Percentiles rank a stretch among this genome's conserved stretches.
Conservation (phyloP, 1,284 basidiomycete species). For the Porogramme epimiltina region DNA sequence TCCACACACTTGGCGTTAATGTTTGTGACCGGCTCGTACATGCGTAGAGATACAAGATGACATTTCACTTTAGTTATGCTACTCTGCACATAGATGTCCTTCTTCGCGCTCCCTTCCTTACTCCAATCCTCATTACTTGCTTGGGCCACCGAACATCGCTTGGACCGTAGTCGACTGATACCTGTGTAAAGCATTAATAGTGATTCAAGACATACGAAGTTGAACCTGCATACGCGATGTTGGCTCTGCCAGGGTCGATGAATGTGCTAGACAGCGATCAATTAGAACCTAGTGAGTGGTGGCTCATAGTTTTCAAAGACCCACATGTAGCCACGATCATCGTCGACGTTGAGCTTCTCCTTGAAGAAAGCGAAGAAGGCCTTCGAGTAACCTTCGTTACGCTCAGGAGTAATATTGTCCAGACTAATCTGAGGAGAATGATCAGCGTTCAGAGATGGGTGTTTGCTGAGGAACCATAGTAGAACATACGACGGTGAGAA, state of each 20-base stretch:
- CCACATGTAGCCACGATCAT: conserved; percentile 61
- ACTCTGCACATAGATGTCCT: background rate
- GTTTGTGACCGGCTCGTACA: no score
- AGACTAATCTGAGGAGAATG: conserved; percentile 47
- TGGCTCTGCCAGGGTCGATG: conserved; percentile 56
- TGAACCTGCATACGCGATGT: conserved; percentile 51
- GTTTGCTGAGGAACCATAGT: background rate
- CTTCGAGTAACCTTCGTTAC: conserved; percentile 55
- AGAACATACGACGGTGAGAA: conserved; percentile 52
- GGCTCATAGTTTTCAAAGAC: background rate
- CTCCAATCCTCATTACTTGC: no score
- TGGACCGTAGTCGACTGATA: conserved; percentile 50
- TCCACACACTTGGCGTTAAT: no score
- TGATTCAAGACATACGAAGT: background rate
- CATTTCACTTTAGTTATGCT: no score
- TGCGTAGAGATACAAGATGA: no score
- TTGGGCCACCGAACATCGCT: conserved; percentile 39
- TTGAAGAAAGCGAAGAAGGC: conserved; percentile 55
- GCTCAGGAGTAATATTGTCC: conserved; percentile 51
- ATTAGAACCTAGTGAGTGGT: background rate
- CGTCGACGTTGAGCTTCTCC: conserved; percentile 48
- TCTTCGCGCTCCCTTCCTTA: background rate
- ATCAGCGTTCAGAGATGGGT: background rate
- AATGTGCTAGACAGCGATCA: conserved; percentile 42
- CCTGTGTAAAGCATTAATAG: conserved; percentile 26